Evolutionary conservation across 345 rosid genomes (phyloP), one percentile per base, ranked within the genome.

Genomic region (Pugionium dolabratum): DNA sequence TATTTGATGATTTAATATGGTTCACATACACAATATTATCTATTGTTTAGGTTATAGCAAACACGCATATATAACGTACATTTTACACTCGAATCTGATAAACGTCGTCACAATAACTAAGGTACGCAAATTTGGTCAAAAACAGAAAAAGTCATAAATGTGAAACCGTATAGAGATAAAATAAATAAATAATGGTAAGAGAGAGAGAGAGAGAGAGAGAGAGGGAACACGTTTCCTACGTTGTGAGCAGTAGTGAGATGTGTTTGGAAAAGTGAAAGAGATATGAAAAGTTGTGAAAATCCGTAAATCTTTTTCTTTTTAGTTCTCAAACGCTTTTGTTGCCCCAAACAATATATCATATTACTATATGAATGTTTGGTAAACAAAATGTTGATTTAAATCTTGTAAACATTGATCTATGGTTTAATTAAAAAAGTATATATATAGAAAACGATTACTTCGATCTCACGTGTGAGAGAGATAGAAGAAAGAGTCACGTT

Each of bases 141-240:
- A 42, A 43, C 51, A 6, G 2, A 26, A 55, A 60, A 41, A 56
- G 28, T 9, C 39, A 63, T 33, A 41, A 56, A 64, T 49, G 70
- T 56, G 71, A 58, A 72, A 62, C 46, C 69, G 37, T 46, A 62
- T 44, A 36, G 55, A 49, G 53, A 64, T 40, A 41, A 8, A 53
- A 25, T 4, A 26, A 41, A 64, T 5, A 43, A 52, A 53, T 40
- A 40, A 46, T 26, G 32, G 59, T 40, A 6, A 25, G 70, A 57
- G 70, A 57, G 40, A 64, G 59, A 64, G 46, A 49, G 41, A 57
- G 70, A 41, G 70, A 40, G 48, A 41, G 48, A 39, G 47, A 39
- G 42, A 70, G 63, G 70, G 75, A 71, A 64, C 75, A 71, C 75
- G 75, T 71, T 71, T 72, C 76, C 71, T 65, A 72, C 66, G 71